phyloP scores from a whole-genome alignment of 306 rosid species.

The Castanea crenata region DNA sequence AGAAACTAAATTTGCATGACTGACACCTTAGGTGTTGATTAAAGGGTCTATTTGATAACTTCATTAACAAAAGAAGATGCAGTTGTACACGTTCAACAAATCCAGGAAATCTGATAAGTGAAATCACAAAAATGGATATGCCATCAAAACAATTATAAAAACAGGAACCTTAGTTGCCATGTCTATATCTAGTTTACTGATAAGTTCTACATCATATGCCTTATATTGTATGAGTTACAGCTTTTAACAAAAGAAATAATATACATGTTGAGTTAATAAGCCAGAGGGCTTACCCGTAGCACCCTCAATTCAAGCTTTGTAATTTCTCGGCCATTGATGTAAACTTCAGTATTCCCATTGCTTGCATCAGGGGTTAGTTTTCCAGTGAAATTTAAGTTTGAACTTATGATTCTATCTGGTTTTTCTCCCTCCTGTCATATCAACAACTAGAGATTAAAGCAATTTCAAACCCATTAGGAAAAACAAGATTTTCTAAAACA shows the following conservation, averaged over 20 bases:
- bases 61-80: background rate
- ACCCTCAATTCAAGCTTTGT: constrained; percentile 93
- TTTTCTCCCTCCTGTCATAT: constrained; percentile 85
- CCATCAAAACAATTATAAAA: background rate
- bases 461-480: constrained; percentile 1
- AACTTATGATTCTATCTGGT: constrained; percentile 89
- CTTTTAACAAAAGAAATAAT: background rate
- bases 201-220: no score
- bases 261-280: constrained; percentile 9
- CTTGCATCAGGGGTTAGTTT: constrained; percentile 81
- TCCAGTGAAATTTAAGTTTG: constrained; percentile 84
- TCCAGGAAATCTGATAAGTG: background rate
- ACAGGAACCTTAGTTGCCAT: no score
- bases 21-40: background rate
- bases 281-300: constrained; percentile 60
- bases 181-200: no score
- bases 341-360: constrained; percentile 91
- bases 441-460: constrained; percentile 20
- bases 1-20: background rate
- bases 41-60: background rate
- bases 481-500: constrained; percentile 1
- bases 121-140: background rate
- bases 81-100: background rate
- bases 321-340: constrained; percentile 93
- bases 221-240: no score